Conservation (phyloP, 1,139 yeast species). For the Blastobotrys petasosporus region DNA sequence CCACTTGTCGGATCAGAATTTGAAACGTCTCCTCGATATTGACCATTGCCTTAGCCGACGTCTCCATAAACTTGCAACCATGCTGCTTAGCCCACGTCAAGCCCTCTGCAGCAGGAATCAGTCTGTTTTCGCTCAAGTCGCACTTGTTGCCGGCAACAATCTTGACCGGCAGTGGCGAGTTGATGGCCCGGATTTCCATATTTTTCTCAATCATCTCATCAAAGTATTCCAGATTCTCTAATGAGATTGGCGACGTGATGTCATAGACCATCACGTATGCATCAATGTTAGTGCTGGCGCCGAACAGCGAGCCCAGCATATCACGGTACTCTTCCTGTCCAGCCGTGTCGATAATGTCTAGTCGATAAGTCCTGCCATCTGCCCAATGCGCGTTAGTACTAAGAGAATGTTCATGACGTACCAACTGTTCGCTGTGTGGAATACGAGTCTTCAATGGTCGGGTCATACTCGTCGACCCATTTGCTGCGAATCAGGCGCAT, state of each 20-base stretch:
- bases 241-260: constrained; percentile 72
- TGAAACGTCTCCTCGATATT: constrained; percentile 85
- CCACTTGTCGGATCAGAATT: constrained; percentile 57
- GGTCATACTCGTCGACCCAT: constrained; percentile 36
- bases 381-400: constrained; percentile 3
- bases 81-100: constrained; percentile 65
- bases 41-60: constrained; percentile 83
- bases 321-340: constrained; percentile 38
- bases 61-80: constrained; percentile 77
- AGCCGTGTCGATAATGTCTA: constrained; percentile 36
- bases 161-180: constrained; percentile 28
- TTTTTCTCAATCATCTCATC: constrained; percentile 82
- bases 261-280: constrained; percentile 85
- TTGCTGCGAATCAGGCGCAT: constrained; percentile 33
- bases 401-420: constrained; percentile 3
- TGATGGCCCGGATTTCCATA: constrained; percentile 40
- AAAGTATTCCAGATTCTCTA: constrained; percentile 74
- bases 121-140: constrained; percentile 71
- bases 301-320: constrained; percentile 50
- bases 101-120: constrained; percentile 78
- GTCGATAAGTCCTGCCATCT: constrained; percentile 30
- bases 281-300: constrained; percentile 77
- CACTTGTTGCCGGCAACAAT: constrained; percentile 38
- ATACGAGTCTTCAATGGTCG: constrained; percentile 35
- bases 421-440: constrained; percentile 30